A percentile compares a stretch with the other conserved stretches of the same genome.
Conservation (phyloP, 1,284 basidiomycete genomes). For the Naganishia albida region DNA sequence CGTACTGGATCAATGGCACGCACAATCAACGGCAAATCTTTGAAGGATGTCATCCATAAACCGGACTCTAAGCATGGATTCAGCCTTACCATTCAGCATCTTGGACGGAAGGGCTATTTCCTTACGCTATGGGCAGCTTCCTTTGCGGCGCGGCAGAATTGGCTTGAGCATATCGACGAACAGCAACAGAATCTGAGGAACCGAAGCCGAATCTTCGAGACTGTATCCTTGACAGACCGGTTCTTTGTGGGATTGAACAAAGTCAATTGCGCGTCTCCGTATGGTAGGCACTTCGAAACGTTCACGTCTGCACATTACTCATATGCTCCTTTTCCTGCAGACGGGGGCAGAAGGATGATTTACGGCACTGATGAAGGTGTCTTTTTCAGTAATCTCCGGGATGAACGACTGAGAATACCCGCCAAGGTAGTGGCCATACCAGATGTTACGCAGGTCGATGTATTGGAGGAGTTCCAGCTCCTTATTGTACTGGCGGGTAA, state of each 20-base stretch:
- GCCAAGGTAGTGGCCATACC: constrained; percentile 84
- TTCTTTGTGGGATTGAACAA: constrained; percentile 81
- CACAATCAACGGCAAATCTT: constrained; percentile 39
- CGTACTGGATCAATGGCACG: constrained; percentile 45
- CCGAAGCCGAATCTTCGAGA: constrained; percentile 83
- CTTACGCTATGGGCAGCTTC: constrained; percentile 92
- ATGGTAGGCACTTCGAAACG: constrained; percentile 63
- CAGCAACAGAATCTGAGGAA: constrained; percentile 85
- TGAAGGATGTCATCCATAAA: constrained; percentile 53
- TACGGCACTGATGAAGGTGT: constrained; percentile 98
- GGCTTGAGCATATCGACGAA: constrained; percentile 88
- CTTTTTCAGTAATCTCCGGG: constrained; percentile 82
- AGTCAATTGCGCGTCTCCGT: constrained; percentile 93
- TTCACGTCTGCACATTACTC: constrained; percentile 11
- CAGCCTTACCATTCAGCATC: constrained; percentile 88
- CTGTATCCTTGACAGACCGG: constrained; percentile 77
- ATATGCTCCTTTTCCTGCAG: constrained; percentile 54
- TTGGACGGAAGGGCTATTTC: constrained; percentile 90
- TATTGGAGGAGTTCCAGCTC: constrained; percentile 93
- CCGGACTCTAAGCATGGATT: constrained; percentile 83
- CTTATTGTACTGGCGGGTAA: constrained; percentile 90
- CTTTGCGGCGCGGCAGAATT: constrained; percentile 82
- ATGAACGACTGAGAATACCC: constrained; percentile 74
- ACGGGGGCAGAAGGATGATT: constrained; percentile 80
- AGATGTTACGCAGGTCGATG: constrained; percentile 92